Percentiles rank a stretch among this genome's conserved stretches.
Conservation (phyloP, 108 stramenopile genomes). For the Cyclostephanos invisitatus region DNA sequence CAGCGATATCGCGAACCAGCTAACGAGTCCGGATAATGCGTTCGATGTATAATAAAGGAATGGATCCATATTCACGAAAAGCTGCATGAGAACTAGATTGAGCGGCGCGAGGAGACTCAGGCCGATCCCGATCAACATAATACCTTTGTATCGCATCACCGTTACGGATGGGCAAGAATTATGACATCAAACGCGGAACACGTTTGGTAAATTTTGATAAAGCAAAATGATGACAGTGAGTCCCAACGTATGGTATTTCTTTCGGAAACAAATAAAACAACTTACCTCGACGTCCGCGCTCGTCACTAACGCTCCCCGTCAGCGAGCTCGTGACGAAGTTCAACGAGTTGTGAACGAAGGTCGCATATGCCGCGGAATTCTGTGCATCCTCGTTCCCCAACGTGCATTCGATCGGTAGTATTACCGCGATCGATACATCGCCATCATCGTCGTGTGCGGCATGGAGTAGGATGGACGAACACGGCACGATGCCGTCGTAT, state of each 20-base stretch:
- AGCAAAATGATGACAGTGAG: too few species aligned
- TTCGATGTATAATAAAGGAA: constrained; percentile 66
- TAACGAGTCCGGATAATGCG: constrained; percentile 61
- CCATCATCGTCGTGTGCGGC: too few species aligned
- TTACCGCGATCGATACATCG: too few species aligned
- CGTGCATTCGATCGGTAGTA: constrained; percentile 68
- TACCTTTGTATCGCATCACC: too few species aligned
- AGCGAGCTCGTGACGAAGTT: constrained; percentile 77
- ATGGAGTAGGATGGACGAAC: not conserved
- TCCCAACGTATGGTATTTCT: too few species aligned
- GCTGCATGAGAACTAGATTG: constrained; percentile 59
- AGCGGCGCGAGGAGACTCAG: constrained; percentile 56
- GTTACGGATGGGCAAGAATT: too few species aligned
- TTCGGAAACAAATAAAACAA: constrained; percentile 1
- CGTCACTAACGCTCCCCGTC: constrained; percentile 81
- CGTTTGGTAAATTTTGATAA: too few species aligned
- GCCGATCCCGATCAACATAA: constrained; percentile 63
- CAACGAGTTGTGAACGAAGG: constrained; percentile 60
- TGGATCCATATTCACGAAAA: constrained; percentile 57
- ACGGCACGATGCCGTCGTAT: constrained; percentile 54
- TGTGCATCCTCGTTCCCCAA: constrained; percentile 76
- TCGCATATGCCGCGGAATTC: constrained; percentile 58
- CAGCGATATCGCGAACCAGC: constrained; percentile 74
- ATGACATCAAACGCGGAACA: not conserved
- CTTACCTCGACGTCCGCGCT: constrained; percentile 68